A percentile compares a stretch with the other conserved stretches of the same genome.
Conservation (phyloP, 495 filamentous ascomycete species). For the Aspergillus bertholletiae region DNA sequence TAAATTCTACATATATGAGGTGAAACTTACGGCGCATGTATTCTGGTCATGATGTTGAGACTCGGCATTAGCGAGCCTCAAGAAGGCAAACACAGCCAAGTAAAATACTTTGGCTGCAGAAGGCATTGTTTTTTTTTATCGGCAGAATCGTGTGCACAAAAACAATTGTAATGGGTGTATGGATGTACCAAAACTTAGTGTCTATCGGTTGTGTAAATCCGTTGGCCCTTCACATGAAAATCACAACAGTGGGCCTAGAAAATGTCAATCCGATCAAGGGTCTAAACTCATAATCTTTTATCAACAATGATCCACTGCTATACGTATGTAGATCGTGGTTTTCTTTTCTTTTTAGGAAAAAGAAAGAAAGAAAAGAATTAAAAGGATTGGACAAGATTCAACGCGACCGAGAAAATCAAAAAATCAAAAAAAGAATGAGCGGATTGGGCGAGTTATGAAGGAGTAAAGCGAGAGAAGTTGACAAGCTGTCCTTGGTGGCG, state of each 20-base stretch:
- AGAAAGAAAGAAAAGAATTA: background rate
- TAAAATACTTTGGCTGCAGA: constrained; percentile 67
- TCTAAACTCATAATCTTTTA: background rate
- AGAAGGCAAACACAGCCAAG: constrained; percentile 72
- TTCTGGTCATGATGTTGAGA: constrained; percentile 33
- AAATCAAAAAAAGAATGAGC: constrained; percentile 8
- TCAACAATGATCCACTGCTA: background rate
- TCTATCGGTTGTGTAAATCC: background rate
- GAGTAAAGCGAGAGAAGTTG: constrained; percentile 20
- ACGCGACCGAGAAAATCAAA: background rate
- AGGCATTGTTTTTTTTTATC: constrained; percentile 54
- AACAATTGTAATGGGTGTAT: background rate
- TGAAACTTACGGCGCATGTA: constrained; percentile 62
- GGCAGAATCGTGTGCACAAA: background rate
- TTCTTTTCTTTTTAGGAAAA: too few relatives aligned
- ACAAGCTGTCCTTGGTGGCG: constrained; percentile 33
- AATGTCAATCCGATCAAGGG: background rate
- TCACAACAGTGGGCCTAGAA: constrained; percentile 6
- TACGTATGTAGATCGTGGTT: background rate
- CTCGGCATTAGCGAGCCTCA: constrained; percentile 46
- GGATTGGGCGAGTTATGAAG: constrained; percentile 8
- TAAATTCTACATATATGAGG: background rate
- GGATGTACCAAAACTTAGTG: background rate
- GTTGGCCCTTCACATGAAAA: constrained; percentile 14
- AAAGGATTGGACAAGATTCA: background rate